Percentiles rank a stretch among this genome's conserved stretches.
These are phyloP conservation scores for Neurospora africana DNA, from an alignment of 495 filamentous ascomycete species.

Conservation along the genomic window DNA sequence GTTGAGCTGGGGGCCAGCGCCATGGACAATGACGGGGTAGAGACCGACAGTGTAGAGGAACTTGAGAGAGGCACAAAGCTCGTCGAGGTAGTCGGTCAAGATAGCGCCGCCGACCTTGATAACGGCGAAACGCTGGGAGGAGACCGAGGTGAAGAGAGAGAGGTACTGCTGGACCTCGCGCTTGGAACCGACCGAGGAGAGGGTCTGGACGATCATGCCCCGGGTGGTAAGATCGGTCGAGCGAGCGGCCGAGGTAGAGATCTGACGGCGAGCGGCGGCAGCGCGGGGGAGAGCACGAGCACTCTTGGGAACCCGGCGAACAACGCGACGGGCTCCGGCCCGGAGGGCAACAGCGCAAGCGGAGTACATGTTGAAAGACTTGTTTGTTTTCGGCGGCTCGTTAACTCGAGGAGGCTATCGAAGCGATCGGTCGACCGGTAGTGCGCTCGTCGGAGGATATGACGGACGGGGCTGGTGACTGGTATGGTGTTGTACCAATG, in stretches of 20 bases:
- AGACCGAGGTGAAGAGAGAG: constrained; percentile 93
- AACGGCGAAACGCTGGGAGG: constrained; percentile 94
- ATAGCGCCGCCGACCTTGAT: constrained; percentile 99
- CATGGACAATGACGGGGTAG: constrained; percentile 93
- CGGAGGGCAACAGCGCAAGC: constrained; percentile 28
- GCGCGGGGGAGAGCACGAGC: constrained; percentile 17
- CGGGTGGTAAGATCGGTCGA: constrained; percentile 51
- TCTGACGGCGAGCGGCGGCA: constrained; percentile 12
- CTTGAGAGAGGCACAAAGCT: constrained; percentile 74
- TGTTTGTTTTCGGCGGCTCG: not conserved
- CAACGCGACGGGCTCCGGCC: constrained; percentile 33
- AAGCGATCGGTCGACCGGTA: not conserved
- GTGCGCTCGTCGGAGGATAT: not conserved
- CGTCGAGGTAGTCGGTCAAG: constrained; percentile 87
- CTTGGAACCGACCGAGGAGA: constrained; percentile 95
- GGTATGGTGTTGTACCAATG: not conserved
- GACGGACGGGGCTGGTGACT: not conserved
- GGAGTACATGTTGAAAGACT: constrained; percentile 22
- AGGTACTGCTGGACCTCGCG: constrained; percentile 97
- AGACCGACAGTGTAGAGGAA: constrained; percentile 94
- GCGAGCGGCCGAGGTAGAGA: constrained; percentile 28
- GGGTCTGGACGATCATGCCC: constrained; percentile 81
- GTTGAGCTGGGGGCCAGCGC: constrained; percentile 93
- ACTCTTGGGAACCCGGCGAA: constrained; percentile 23
- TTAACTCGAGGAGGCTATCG: not conserved